Evolutionary conservation across 306 rosid genomes (phyloP).

Genomic region (Potentilla sterilis): DNA sequence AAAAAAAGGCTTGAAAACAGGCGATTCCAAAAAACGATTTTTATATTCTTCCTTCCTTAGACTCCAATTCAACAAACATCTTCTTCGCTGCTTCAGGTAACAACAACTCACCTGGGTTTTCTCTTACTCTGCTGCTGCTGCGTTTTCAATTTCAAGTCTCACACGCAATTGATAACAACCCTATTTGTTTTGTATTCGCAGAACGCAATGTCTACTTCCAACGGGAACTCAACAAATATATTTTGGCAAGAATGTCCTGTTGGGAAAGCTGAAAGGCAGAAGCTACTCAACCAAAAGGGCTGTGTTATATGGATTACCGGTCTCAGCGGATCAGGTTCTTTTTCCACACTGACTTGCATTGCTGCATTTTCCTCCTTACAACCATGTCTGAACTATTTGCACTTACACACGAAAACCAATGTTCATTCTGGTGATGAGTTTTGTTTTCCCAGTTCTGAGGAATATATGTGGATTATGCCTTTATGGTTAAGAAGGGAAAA

Average conservation of each 20-base stretch:
- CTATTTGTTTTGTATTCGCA: too few relatives aligned
- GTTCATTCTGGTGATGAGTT: neutral
- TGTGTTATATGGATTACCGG: conserved; percentile 92
- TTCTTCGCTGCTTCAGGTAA: too few relatives aligned
- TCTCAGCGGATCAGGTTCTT: conserved; percentile 84
- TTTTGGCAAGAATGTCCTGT: conserved; percentile 81
- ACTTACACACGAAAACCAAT: neutral
- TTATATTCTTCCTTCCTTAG: too few relatives aligned
- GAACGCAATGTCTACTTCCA: conserved; percentile 48
- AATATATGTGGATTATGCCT: neutral
- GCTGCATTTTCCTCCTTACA: neutral
- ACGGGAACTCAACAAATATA: conserved; percentile 62
- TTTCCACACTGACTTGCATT: conserved; percentile 8
- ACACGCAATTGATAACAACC: too few relatives aligned
- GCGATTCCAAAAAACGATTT: neutral
- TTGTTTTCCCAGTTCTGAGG: neutral
- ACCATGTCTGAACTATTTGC: neutral
- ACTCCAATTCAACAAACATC: too few relatives aligned
- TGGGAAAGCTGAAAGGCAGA: conserved; percentile 70
- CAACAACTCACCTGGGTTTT: too few relatives aligned
- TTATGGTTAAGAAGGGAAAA: neutral
- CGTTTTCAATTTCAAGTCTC: neutral
- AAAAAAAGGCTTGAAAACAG: neutral
- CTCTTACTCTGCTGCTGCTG: too few relatives aligned
- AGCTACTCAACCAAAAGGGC: conserved; percentile 84